Evolutionary conservation across 352 stramenopile species (phyloP), one percentile per base, ranked within the genome.

Genomic region (Peronospora destructor): DNA sequence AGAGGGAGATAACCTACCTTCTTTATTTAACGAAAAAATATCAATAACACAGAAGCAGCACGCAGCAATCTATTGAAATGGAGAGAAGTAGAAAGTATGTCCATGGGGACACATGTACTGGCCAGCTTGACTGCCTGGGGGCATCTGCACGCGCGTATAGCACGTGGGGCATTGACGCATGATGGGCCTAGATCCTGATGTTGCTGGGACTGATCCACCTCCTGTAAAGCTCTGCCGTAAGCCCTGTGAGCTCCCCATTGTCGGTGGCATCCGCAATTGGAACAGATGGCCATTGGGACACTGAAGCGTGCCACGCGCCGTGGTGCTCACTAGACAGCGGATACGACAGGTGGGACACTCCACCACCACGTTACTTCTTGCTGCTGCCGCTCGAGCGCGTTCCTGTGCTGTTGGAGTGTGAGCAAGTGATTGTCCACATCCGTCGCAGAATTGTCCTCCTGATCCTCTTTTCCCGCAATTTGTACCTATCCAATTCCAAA

Each of bases 41-140:
- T 16, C 36, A 52, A 56, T 14, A 28, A 10, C 13, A 33, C 26
- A 12, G 34, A 42, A 46, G 32, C 33, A 53, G 56, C 46, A 45
- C 16, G 52, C 35, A 60, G 28, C 35, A 55, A 60, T 68, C 66
- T 75, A 70, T 64, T 82, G 56, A 44, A 76, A 79, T 17, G 82
- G 79, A 38, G 78, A 77, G 55, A 85, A 93, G 64, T 83, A 88
- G 53, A 93, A 93, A 19, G 82, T 93, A 61, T 93, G 82, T 2
- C 82, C 82, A 43, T 91, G 73, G 0, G 82, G 82, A 74, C 82
- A 93, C 79, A 93, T 91, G 70, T 91, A 93, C 67, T 93, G 82
- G 21, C 82, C 82, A 4, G 82, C 76, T 53, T 90, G 82, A 30
- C 77, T 90, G 13, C 79, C 79, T 11, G 80, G 79, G 1, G 82